Evolutionary conservation across 225 moss, liverwort and hornwort genomes (phyloP), one percentile per base, ranked within the genome.

Genomic region (Straminergon stramineum): DNA sequence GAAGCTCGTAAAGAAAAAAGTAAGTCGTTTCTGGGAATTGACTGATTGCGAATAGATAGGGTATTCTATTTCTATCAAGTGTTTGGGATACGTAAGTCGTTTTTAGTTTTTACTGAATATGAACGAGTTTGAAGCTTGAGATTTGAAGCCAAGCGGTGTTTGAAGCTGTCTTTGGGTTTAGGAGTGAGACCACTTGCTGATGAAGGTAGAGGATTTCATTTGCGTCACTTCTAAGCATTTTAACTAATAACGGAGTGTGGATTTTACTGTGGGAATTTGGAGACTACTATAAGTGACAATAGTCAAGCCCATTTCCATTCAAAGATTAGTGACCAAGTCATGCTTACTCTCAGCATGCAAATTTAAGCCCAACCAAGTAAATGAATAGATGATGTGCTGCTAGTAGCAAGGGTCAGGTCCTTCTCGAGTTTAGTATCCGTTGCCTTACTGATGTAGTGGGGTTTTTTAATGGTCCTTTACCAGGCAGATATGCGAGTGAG

Each of bases 401-500:
- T 62, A 10, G 76, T 76, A 62, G 11, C 76, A n/a, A 35, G n/a
- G 63, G 78, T 53, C 65, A 66, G 41, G 75, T 85, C 35, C 35
- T 34, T 60, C 61, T 45, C 19, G 48, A 61, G 58, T 75, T 75
- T 62, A 86, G 75, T 48, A 51, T 51, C 75, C 51, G 9, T 26
- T n/a, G 15, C n/a, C 52, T 75, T 63, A 83, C 64, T 60, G 60
- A 52, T 76, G 60, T 60, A 39, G 12, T 13, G 60, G 15, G 84
- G 87, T 45, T 34, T 83, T 77, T 78, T 9, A 51, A 31, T 88
- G 66, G 87, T 87, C 70, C 31, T 86, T 87, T 87, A 57, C 73
- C 97, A 97, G 96, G 92, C 97, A 81, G 96, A 97, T 39, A 96
- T 95, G 96, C 93, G 94, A 75, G 97, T 97, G 87, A 94, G 97